phyloP scores from a whole-genome alignment of 129 eudicot genomes.

The Flaveria sonorensis region DNA sequence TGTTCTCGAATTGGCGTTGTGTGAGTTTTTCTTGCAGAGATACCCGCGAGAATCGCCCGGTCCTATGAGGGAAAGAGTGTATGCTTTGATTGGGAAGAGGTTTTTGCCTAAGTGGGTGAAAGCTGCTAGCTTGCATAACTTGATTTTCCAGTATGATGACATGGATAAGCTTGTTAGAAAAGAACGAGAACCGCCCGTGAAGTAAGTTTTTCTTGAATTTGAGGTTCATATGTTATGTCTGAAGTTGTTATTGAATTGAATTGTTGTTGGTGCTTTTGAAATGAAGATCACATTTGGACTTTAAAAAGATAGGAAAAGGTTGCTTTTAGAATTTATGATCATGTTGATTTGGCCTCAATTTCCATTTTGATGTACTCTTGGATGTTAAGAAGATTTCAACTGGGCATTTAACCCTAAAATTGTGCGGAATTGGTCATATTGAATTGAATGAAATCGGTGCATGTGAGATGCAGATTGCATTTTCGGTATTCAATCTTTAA shows the following conservation, averaged over 20 bases:
- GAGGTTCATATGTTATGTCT: not conserved
- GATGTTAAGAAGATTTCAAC: not conserved
- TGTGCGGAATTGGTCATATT: not conserved
- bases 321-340: not conserved
- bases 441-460: not conserved
- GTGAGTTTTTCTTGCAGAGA: slow-evolving; percentile 96
- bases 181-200: slow-evolving; percentile 88
- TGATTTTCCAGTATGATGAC: slow-evolving; percentile 86
- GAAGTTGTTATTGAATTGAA: slow-evolving; percentile 17
- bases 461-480: not conserved
- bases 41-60: slow-evolving; percentile 98
- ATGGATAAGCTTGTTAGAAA: slow-evolving; percentile 75
- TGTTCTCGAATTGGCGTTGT: slow-evolving; percentile 84
- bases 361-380: not conserved
- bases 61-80: slow-evolving; percentile 97
- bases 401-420: not conserved
- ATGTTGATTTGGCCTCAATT: not conserved
- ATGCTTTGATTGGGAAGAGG: slow-evolving; percentile 90
- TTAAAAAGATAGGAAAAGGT: not conserved
- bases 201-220: slow-evolving; percentile 52
- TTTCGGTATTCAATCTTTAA: not conserved
- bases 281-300: not conserved
- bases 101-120: slow-evolving; percentile 91
- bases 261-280: not conserved
- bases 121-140: slow-evolving; percentile 94